Evolutionary conservation across 441 rosid species (phyloP), one percentile per base, ranked within the genome.

Genomic region (Raphanus hybrid): DNA sequence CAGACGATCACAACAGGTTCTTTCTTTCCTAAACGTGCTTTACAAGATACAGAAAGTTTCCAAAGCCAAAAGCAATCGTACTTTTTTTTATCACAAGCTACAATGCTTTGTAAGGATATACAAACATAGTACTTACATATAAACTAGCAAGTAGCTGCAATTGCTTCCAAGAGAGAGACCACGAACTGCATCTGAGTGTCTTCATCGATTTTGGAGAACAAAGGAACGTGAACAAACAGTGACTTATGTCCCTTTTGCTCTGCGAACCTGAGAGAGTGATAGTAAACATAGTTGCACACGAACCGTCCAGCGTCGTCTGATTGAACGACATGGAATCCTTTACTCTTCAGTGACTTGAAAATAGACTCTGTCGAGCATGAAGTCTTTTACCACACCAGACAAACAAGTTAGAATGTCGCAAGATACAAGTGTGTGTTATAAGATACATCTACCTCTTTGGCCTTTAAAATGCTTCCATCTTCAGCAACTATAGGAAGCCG

Each of bases 271-370:
- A 90, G 92, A 12, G 92, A 90, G 32, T 86, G 94, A 61, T 88
- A 89, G 67, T 89, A 88, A 1, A 88, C 89, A 7, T 86, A 88
- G 79, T 90, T 88, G 89, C 94, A 90, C n/a, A 90, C 84, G 9
- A 88, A 90, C 9, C 85, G 82, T 41, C 91, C 93, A 0, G 90
- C 93, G 27, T 86, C 84, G 2, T 82, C 39, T 11, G 94, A 88
- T 43, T 75, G 78, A 11, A 68, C 65, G 1, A 80, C 85, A 32
- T 84, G 84, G 57, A 75, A 86, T 67, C 87, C 87, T 83, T 37
- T 80, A 65, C 37, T 75, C 82, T 78, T 84, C 76, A 86, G 50
- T 68, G 64, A 29, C 75, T 85, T 72, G 61, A 77, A 64, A 52
- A 88, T 80, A 3, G 79, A 80, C 68, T 82, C 86, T 2, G 82